Conservation (phyloP, 2,329 filamentous ascomycete species). For the Chrysoporthe deuterocubensis region DNA sequence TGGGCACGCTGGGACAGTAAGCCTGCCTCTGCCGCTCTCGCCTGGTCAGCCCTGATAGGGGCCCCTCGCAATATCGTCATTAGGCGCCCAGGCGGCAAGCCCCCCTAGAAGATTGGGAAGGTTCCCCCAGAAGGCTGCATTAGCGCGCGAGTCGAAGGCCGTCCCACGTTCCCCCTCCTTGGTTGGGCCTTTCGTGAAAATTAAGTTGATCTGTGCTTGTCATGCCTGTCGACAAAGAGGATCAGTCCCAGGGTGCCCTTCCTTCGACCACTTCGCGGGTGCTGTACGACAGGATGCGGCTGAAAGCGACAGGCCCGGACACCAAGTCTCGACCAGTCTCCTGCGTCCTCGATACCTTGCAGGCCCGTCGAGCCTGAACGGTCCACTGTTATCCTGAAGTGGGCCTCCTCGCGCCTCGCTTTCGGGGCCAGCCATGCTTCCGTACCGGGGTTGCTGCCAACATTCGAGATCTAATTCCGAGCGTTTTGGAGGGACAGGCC, state of each 20-base stretch:
- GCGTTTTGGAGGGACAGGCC: background rate
- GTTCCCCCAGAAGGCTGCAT: background rate
- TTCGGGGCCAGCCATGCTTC: slow-evolving; percentile 4
- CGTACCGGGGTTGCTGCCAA: background rate
- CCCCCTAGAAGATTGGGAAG: slow-evolving; percentile 2
- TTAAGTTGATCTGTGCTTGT: background rate
- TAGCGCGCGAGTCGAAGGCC: background rate
- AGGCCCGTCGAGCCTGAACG: background rate
- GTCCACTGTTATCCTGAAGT: slow-evolving; percentile 2
- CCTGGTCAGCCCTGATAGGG: slow-evolving; percentile 2
- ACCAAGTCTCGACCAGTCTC: background rate
- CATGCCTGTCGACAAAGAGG: background rate
- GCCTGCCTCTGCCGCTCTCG: slow-evolving; percentile 1
- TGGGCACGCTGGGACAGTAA: background rate
- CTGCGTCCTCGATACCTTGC: background rate
- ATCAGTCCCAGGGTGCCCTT: background rate
- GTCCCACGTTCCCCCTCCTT: background rate
- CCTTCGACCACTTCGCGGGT: background rate
- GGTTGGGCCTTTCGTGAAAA: background rate
- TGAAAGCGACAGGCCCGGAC: background rate
- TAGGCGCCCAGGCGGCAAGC: background rate
- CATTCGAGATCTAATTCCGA: background rate
- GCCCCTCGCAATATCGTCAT: background rate
- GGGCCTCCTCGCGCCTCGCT: slow-evolving; percentile 5
- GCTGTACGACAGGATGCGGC: background rate